Percentiles rank a stretch among this genome's conserved stretches.
phyloP scores from a whole-genome alignment of 441 rosid genomes.

The Melastoma candidum region DNA sequence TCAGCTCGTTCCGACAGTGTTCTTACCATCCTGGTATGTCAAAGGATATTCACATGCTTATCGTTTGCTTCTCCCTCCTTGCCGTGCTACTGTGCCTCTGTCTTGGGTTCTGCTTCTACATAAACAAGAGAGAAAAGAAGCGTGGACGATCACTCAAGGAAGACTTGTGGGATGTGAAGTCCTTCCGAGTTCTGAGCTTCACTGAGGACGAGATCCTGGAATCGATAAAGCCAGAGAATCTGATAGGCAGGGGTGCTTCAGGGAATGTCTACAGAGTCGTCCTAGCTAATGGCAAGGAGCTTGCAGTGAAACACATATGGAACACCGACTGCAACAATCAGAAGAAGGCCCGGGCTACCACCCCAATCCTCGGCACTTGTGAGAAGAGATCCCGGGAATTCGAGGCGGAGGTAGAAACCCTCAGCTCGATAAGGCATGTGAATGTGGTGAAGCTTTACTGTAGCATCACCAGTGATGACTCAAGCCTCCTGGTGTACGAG shows the following conservation, averaged over 20 bases:
- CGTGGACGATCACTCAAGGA: slow-evolving; percentile 8
- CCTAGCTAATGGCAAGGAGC: slow-evolving; percentile 9
- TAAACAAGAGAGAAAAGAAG: slow-evolving; percentile 1
- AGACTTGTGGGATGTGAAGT: slow-evolving; percentile 14
- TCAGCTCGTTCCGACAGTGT: slow-evolving; percentile 11
- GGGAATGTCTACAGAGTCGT: slow-evolving; percentile 12
- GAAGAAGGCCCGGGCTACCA: slow-evolving; percentile 3
- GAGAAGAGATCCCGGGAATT: slow-evolving; percentile 11
- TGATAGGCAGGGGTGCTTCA: slow-evolving; percentile 13
- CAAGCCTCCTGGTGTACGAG: slow-evolving; percentile 17
- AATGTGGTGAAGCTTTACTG: slow-evolving; percentile 16
- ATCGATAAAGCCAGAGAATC: slow-evolving; percentile 14
- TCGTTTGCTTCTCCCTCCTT: slow-evolving; percentile 5
- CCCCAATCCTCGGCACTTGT: background rate
- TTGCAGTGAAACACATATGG: slow-evolving; percentile 14
- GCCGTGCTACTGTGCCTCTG: slow-evolving; percentile 1
- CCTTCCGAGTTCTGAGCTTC: slow-evolving; percentile 12
- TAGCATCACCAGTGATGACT: slow-evolving; percentile 16
- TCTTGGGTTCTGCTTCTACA: slow-evolving; percentile 6
- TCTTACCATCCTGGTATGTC: background rate
- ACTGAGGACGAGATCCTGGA: slow-evolving; percentile 17
- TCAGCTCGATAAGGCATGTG: slow-evolving; percentile 16
- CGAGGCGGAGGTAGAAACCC: slow-evolving; percentile 7
- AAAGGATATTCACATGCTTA: slow-evolving; percentile 5
- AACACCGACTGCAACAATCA: background rate